phyloP scores from a whole-genome alignment of 1,284 basidiomycete species.

The Ustilago esculenta region DNA sequence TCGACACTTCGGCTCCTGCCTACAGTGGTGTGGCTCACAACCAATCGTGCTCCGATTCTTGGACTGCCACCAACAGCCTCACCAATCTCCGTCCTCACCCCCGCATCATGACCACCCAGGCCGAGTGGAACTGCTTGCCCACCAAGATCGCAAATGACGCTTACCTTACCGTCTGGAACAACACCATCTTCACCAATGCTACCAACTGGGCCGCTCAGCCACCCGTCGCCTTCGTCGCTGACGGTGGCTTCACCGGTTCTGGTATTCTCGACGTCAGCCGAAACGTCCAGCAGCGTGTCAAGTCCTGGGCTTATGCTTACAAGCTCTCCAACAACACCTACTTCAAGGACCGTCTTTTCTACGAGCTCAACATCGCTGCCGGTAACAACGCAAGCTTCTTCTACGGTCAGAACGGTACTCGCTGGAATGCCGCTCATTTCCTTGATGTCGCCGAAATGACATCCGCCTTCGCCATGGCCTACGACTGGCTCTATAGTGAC shows the following conservation, averaged over 20 bases:
- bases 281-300: conserved; percentile 87
- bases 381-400: conserved; percentile 70
- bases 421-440: conserved; percentile 90
- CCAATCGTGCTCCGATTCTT: conserved; percentile 51
- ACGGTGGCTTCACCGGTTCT: conserved; percentile 74
- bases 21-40: conserved; percentile 30
- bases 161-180: conserved; percentile 88
- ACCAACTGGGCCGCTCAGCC: conserved; percentile 73
- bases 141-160: conserved; percentile 82
- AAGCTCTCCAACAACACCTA: conserved; percentile 87
- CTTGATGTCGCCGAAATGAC: conserved; percentile 91
- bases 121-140: conserved; percentile 88
- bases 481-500: conserved; percentile 90
- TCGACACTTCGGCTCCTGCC: conserved; percentile 66
- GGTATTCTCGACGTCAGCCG: conserved; percentile 94
- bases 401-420: conserved; percentile 69
- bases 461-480: conserved; percentile 75
- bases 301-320: conserved; percentile 91
- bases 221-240: conserved; percentile 78
- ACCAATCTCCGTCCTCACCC: conserved; percentile 80
- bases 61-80: conserved; percentile 74
- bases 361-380: conserved; percentile 74
- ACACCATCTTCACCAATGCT: conserved; percentile 88
- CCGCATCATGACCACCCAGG: conserved; percentile 86
- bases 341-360: conserved; percentile 87